Percentiles rank a stretch among this genome's conserved stretches.
phyloP scores from a whole-genome alignment of 768 basidiomycete species.

The Amanita inopinata region DNA sequence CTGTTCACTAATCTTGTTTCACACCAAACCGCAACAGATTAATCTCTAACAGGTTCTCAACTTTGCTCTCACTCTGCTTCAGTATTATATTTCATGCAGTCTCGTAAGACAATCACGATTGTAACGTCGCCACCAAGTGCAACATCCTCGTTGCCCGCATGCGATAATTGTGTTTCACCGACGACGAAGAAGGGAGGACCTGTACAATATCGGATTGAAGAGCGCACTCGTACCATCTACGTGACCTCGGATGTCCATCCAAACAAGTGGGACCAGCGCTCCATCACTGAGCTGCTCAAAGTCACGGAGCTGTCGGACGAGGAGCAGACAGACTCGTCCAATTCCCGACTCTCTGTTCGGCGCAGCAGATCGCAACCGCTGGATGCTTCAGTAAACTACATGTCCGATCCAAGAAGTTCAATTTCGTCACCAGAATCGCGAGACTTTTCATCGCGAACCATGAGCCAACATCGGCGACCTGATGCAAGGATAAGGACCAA shows the following conservation, averaged over 20 bases:
- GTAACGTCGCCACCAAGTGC: slow-evolving; percentile 22
- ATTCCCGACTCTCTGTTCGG: slow-evolving; percentile 20
- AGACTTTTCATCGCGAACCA: not conserved
- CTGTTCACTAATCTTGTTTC: too few species aligned
- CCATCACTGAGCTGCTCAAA: slow-evolving; percentile 29
- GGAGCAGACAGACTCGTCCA: slow-evolving; percentile 12
- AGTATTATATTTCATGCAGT: slow-evolving; percentile 17
- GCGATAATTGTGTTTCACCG: slow-evolving; percentile 18
- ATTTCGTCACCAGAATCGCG: not conserved
- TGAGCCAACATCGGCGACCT: not conserved
- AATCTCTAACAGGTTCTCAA: slow-evolving; percentile 3
- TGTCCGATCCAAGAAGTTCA: not conserved
- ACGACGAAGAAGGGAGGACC: slow-evolving; percentile 19
- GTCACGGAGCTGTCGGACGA: slow-evolving; percentile 25
- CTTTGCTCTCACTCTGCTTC: slow-evolving; percentile 3
- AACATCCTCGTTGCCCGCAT: slow-evolving; percentile 13
- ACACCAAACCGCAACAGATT: not conserved
- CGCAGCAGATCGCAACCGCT: slow-evolving; percentile 21
- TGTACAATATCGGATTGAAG: slow-evolving; percentile 37
- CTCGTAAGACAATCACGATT: slow-evolving; percentile 28
- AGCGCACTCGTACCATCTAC: slow-evolving; percentile 36
- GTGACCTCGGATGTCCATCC: slow-evolving; percentile 34
- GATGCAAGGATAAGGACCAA: slow-evolving; percentile 16
- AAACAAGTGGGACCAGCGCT: slow-evolving; percentile 31
- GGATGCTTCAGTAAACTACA: not conserved